phyloP scores from a whole-genome alignment of 352 stramenopile species.

The Pythium rishiriense region DNA sequence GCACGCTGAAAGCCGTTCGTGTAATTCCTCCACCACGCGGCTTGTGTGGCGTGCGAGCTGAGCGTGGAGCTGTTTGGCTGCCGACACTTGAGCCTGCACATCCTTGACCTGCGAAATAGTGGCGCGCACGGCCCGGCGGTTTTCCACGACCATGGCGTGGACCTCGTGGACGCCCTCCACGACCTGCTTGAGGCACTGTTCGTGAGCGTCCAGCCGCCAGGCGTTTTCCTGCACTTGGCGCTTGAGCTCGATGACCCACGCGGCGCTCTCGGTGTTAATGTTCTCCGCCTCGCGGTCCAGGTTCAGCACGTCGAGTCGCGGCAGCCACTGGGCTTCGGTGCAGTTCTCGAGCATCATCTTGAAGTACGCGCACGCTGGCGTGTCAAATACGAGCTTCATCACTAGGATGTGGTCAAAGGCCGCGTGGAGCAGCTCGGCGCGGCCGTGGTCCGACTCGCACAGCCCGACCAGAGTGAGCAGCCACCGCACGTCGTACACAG shows the following conservation, averaged over 20 bases:
- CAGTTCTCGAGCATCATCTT: slow-evolving; percentile 34
- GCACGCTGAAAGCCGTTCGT: slow-evolving; percentile 16
- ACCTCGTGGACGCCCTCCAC: slow-evolving; percentile 20
- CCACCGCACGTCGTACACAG: slow-evolving; percentile 35
- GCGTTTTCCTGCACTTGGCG: slow-evolving; percentile 25
- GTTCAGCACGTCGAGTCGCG: slow-evolving; percentile 24
- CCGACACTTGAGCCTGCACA: slow-evolving; percentile 13
- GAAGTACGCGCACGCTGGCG: slow-evolving; percentile 35
- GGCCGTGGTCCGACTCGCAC: background rate
- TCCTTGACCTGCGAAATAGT: slow-evolving; percentile 7
- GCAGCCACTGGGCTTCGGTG: slow-evolving; percentile 15
- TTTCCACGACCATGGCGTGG: slow-evolving; percentile 22
- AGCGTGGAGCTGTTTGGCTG: slow-evolving; percentile 9
- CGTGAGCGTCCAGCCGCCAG: slow-evolving; percentile 24
- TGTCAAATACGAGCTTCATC: slow-evolving; percentile 36
- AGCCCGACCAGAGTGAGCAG: slow-evolving; percentile 26
- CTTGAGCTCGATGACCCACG: slow-evolving; percentile 41
- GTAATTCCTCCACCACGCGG: slow-evolving; percentile 16
- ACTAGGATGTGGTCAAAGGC: slow-evolving; percentile 32
- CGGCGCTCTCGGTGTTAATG: slow-evolving; percentile 37
- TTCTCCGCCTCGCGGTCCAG: slow-evolving; percentile 37
- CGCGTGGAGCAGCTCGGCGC: slow-evolving; percentile 14
- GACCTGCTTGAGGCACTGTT: slow-evolving; percentile 21
- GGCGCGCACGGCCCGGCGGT: slow-evolving; percentile 14
- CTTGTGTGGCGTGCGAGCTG: slow-evolving; percentile 12